These are phyloP conservation scores for Sclerotinia nivalis DNA, from an alignment of 2,329 filamentous ascomycete species.

Conservation along the genomic window DNA sequence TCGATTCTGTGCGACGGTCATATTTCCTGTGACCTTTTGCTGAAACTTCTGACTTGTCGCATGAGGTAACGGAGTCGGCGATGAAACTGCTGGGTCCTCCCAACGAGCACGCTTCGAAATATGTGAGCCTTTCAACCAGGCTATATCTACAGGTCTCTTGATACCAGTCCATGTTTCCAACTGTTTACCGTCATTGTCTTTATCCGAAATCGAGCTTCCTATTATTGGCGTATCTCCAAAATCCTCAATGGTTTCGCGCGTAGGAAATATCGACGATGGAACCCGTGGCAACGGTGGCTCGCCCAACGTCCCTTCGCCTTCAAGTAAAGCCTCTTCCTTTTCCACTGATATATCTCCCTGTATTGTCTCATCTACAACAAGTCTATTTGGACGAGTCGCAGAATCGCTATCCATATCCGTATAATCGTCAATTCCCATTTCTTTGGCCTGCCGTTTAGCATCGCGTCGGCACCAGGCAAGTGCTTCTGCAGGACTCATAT, in stretches of 20 bases:
- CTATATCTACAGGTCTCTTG: slow-evolving; percentile 31
- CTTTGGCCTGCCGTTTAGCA: slow-evolving; percentile 28
- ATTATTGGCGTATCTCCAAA: slow-evolving; percentile 11
- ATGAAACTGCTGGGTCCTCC: slow-evolving; percentile 32
- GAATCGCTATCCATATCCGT: neutral
- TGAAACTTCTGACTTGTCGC: neutral
- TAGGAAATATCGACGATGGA: neutral
- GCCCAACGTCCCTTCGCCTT: neutral
- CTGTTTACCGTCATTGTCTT: neutral
- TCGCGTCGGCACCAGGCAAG: slow-evolving; percentile 32
- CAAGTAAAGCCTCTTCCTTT: neutral
- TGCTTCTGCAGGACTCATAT: slow-evolving; percentile 31
- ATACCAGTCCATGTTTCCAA: slow-evolving; percentile 16
- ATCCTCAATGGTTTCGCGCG: neutral
- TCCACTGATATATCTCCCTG: neutral
- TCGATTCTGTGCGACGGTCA: neutral
- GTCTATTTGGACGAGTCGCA: neutral
- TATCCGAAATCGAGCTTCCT: slow-evolving; percentile 1
- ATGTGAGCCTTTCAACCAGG: slow-evolving; percentile 40
- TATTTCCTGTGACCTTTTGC: neutral
- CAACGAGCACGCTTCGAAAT: slow-evolving; percentile 38
- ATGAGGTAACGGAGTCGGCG: slow-evolving; percentile 36
- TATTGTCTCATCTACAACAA: slow-evolving; percentile 1
- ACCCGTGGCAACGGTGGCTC: neutral
- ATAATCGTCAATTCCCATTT: slow-evolving; percentile 10